Conservation (phyloP, 1,284 basidiomycete genomes). For the Schizophyllum amplum region DNA sequence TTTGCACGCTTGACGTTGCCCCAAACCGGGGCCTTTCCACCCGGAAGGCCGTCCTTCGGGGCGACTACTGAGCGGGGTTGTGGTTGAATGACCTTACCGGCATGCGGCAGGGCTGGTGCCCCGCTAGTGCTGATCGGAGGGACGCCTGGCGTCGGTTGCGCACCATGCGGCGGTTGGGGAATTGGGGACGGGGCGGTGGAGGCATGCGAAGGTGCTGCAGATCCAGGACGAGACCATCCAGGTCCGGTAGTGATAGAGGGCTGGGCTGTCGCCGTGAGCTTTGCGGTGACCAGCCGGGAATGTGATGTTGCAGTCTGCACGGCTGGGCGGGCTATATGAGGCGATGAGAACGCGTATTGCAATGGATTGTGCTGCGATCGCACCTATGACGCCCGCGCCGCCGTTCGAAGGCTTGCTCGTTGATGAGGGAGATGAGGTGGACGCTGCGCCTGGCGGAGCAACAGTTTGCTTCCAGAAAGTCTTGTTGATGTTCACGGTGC, state of each 20-base stretch:
- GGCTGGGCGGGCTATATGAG: constrained; percentile 44
- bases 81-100: constrained; percentile 61
- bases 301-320: constrained; percentile 50
- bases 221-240: constrained; percentile 75
- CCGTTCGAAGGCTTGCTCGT: constrained; percentile 8
- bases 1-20: constrained; percentile 39
- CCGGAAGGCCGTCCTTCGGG: constrained; percentile 32
- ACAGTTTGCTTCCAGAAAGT: constrained; percentile 87
- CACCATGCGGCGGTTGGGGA: constrained; percentile 32
- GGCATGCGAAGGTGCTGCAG: constrained; percentile 45
- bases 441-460: constrained; percentile 34
- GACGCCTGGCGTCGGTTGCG: constrained; percentile 39
- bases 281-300: constrained; percentile 76
- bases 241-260: constrained; percentile 46
- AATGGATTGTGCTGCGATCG: constrained; percentile 1
- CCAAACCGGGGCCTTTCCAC: constrained; percentile 50
- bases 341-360: constrained; percentile 8
- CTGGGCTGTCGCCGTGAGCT: constrained; percentile 62
- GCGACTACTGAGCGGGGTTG: constrained; percentile 42
- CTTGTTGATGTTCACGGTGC: constrained; percentile 85
- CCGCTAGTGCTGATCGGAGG: constrained; percentile 27
- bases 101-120: constrained; percentile 33
- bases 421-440: constrained; percentile 30
- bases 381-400: constrained; percentile 34
- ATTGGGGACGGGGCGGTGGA: constrained; percentile 32